Evolutionary conservation across 768 basidiomycete genomes (phyloP), one percentile per base, ranked within the genome.

Genomic region (Pleurotus tuoliensis): DNA sequence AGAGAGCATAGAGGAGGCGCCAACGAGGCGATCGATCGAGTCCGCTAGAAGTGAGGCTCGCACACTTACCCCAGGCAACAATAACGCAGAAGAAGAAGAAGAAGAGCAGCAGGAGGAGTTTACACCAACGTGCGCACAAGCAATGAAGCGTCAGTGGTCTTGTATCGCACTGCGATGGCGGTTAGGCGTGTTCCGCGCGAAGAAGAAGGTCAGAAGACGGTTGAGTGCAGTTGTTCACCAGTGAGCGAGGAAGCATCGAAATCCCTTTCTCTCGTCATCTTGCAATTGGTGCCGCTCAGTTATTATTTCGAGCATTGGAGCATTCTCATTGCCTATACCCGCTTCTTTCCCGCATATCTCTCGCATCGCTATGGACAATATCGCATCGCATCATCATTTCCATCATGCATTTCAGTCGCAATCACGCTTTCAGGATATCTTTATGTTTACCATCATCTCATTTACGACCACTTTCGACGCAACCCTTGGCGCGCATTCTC

Each of bases 41-140:
- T 49, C 37, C 25, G 22, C 58, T 40, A 49, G 44, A 16, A 34
- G 20, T 27, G 47, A 57, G 30, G 38, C 52, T 15, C 24, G 43
- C 18, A 55, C 58, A 45, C 43, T 59, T 47, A 30, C 34, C 24
- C 61, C 59, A 39, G 58, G 63, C 20, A 63, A 65, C 25, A 60
- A 63, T n/a, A 64, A 64, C 27, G 61, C 66, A 9, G 63, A 65
- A 30, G 63, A 61, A 39, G 61, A 66, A 9, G 63, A 65, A 30
- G 63, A 61, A 39, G 61, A 65, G 34, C 47, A 27, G 8, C 58
- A 63, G 43, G 34, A 50, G 24, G 62, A 67, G 52, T 72, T 67
- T 61, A 84, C 82, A 3, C 86, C 86, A 11, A 82, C 82, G 37
- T 87, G 86, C 68, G 69, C 72, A 7, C 73, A 84, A 64, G 71